Evolutionary conservation across 805 yeast genomes (phyloP).

Genomic region (Wickerhamomyces rabaulensis): DNA sequence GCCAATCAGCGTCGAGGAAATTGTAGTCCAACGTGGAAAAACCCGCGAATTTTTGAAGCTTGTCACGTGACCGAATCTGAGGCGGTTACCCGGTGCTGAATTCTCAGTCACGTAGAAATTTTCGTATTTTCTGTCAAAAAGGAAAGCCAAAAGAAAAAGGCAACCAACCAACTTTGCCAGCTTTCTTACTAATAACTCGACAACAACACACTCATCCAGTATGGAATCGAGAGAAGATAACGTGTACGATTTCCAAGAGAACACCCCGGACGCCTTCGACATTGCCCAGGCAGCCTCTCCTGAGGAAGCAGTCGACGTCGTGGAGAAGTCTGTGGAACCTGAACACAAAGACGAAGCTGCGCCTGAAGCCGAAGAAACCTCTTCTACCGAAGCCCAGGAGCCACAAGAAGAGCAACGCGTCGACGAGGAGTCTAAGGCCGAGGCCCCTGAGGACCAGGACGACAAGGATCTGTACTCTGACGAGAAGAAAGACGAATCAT

Average conservation of each 20-base stretch:
- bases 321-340: neutral
- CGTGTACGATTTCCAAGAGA: conserved; percentile 3
- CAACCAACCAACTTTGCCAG: neutral
- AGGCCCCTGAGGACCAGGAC: neutral
- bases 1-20: conserved; percentile 3
- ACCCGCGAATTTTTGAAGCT: neutral
- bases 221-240: neutral
- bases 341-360: neutral
- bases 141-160: neutral
- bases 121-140: neutral
- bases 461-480: neutral
- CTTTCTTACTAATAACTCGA: neutral
- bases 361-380: neutral
- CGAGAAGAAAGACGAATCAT: neutral
- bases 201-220: neutral
- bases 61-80: neutral
- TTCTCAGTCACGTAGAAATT: neutral
- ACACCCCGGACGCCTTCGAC: conserved; percentile 1
- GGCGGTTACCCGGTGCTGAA: neutral
- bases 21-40: neutral
- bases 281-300: neutral
- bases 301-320: neutral
- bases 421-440: neutral
- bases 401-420: neutral
- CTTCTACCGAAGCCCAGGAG: neutral